Evolutionary conservation across 345 rosid species (phyloP).

Genomic region (Murraya koenigii): DNA sequence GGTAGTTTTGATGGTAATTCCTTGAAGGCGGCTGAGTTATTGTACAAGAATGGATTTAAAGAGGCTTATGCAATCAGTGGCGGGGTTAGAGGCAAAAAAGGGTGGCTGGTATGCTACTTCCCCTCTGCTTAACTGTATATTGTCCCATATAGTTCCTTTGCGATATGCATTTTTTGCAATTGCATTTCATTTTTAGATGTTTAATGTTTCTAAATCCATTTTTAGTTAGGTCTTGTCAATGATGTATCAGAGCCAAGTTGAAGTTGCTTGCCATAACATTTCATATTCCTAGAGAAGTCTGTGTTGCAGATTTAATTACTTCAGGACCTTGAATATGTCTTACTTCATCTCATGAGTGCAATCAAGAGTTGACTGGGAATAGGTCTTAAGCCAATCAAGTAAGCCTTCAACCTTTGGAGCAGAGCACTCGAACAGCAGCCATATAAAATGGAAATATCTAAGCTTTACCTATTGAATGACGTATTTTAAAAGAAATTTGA

Average conservation of each 20-base stretch:
- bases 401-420: background rate
- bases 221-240: background rate
- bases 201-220: background rate
- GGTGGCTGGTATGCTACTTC: slow-evolving; percentile 78
- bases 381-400: background rate
- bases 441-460: background rate
- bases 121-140: slow-evolving; percentile 5
- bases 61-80: slow-evolving; percentile 84
- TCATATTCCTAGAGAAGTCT: background rate
- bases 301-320: background rate
- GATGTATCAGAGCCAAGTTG: background rate
- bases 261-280: background rate
- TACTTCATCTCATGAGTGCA: background rate
- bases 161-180: background rate
- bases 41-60: slow-evolving; percentile 73
- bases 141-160: background rate
- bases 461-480: background rate
- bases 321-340: background rate
- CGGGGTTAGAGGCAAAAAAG: slow-evolving; percentile 83
- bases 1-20: slow-evolving; percentile 97
- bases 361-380: background rate
- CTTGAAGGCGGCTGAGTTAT: slow-evolving; percentile 62
- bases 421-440: background rate
- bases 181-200: background rate
- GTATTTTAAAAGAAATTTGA: background rate